Evolutionary conservation across 192 early-diverging fungal genomes (phyloP), one percentile per base, ranked within the genome.

Genomic region (Globomyces pollinis-pini): DNA sequence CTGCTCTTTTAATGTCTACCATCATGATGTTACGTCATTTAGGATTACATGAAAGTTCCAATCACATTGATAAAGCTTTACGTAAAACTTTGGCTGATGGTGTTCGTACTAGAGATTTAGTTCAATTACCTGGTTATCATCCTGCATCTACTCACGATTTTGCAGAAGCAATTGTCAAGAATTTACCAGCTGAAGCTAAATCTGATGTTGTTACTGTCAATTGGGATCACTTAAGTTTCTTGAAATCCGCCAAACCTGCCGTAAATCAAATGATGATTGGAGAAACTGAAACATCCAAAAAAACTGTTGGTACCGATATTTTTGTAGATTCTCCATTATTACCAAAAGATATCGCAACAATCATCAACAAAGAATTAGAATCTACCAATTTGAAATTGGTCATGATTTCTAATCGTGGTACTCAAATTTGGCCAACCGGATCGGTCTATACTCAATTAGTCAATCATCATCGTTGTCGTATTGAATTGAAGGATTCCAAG

Each of bases 11-110:
- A 3, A 74, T 93, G 18, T 91, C 88, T 24, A 79, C 83, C 53
- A 84, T 90, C 55, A 90, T 91, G 88, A 91, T 93, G 89, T 78
- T 93, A 63, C 77, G 87, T 39, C 91, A 93, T 69, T 88, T 93
- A 87, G 73, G 74, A 45, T 71, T 93, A 34, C 69, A 76, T 69
- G 57, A 68, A 29, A 73, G 77, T 21, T 88, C 88, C 49, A 81
- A 63, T 2, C 3, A 30, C 13, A 57, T 63, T 16, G 36, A 60
- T 20, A 42, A 28, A 16, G 61, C 55, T 28, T 55, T 63, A 28
- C 23, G 23, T 15, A 42, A 45, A 5, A 58, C 61, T 21, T 30
- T 63, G 12, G 51, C 11, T 11, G 41, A 33, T 9, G 61, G 61
- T 4, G 32, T 61, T 23, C 36, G 41, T 26, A 63, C 61, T 38